These are phyloP conservation scores for Serendipita sp. DNA, from an alignment of 768 basidiomycete species.

Conservation along the genomic window DNA sequence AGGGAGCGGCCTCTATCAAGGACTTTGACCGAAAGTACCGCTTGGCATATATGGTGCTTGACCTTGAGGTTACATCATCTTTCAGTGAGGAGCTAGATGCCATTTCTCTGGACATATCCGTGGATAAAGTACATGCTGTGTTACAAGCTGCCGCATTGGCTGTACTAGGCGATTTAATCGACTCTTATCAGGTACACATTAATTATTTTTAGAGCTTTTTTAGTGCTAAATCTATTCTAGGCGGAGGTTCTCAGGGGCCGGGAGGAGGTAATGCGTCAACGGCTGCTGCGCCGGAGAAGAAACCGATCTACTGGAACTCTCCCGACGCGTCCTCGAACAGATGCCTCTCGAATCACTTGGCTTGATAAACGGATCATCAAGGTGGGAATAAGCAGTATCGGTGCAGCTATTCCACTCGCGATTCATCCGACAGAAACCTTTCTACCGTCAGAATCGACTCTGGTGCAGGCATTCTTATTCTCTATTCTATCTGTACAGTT, in stretches of 20 bases:
- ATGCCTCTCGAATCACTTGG: conserved; percentile 16
- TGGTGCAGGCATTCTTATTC: conserved; percentile 71
- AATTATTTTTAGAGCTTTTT: conserved; percentile 1
- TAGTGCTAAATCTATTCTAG: conserved; percentile 24
- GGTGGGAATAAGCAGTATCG: conserved; percentile 48
- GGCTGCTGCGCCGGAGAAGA: background rate
- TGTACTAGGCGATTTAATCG: conserved; percentile 77
- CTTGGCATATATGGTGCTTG: conserved; percentile 74
- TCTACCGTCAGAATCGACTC: conserved; percentile 20
- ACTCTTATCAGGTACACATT: conserved; percentile 53
- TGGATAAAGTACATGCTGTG: conserved; percentile 76
- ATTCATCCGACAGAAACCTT: conserved; percentile 32
- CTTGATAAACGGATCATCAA: conserved; percentile 28
- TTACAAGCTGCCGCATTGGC: conserved; percentile 89
- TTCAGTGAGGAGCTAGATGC: conserved; percentile 5
- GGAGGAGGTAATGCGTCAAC: conserved; percentile 23
- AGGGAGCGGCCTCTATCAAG: conserved; percentile 22
- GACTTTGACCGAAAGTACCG: conserved; percentile 43
- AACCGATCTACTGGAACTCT: background rate
- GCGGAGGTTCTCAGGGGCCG: conserved; percentile 51
- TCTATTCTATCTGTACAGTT: conserved; percentile 66
- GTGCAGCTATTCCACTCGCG: conserved; percentile 79
- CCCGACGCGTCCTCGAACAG: conserved; percentile 8
- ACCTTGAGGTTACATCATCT: conserved; percentile 30
- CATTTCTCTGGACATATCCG: conserved; percentile 27